Base-by-base conservation (phyloP, 2,329 filamentous ascomycete species). In the Diaporthe humulicola region DNA sequence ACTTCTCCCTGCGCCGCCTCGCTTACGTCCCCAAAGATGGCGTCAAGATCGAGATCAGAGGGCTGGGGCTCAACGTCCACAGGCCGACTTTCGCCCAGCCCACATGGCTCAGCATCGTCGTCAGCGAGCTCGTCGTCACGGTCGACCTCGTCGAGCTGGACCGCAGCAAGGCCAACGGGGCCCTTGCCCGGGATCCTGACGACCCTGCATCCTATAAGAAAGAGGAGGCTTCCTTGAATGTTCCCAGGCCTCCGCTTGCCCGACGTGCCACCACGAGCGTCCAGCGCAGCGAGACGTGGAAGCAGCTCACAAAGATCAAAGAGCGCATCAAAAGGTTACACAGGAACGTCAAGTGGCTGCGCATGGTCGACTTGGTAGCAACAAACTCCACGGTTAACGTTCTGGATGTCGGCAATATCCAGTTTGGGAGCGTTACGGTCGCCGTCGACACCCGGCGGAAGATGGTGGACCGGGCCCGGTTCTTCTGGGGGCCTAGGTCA, bases 21-120 rank as follows among this genome's bases (percentile, higher is more conserved):
- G 93, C 95, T 74, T 98, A 97, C 83, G 95, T 94, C 19, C 95
- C 95, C 38, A 93, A 90, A 84, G 95, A 98, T 90, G 97, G 97
- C 79, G 87, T 98, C 80, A 93, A 93, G 80, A 91, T 99, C 83
- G 70, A 72, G 54, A 25, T 72, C 73, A 92, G 97, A 69, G 95
- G 96, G 69, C 88, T 99, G 70, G 95, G 97, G 58, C 88, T 99
- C 79, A 93, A 94, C 74, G 85, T 98, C 77, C 97, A 99, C 85
- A 92, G 96, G 6, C 97, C 97, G 17, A 98, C 97, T 8, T 98
- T 99, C 84, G 95, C 96, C 61, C 95, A 98, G 83, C 97, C 97
- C 58, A 98, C 97, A 77, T 98, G 96, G 95, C 87, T 98, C 79
- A 98, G 96, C 82, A 88, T 99, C 69, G 94, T 97, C 12, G 85